A percentile compares a stretch with the other conserved stretches of the same genome.
These are phyloP conservation scores for Solanum chmielewskii DNA, from an alignment of 257 asterid species.

Conservation along the genomic window DNA sequence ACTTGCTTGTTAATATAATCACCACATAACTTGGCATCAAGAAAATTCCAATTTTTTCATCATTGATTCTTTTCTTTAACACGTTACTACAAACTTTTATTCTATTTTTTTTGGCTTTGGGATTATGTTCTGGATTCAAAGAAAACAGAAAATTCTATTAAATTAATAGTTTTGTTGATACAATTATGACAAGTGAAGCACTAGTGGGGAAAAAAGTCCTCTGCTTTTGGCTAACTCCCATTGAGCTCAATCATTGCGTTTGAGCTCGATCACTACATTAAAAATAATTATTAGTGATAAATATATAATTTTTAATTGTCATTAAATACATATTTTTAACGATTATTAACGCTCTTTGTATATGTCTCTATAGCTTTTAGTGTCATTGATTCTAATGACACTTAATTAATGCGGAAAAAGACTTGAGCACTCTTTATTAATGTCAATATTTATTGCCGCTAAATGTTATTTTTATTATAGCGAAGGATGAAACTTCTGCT, in stretches of 20 bases:
- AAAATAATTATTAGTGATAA: too few species aligned
- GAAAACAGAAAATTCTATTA: background rate
- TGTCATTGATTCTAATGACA: too few species aligned
- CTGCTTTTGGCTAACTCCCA: background rate
- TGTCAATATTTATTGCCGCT: too few species aligned
- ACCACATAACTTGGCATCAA: background rate
- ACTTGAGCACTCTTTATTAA: too few species aligned
- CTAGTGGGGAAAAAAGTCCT: background rate
- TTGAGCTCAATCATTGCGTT: background rate
- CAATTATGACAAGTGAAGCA: background rate
- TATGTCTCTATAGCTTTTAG: accelerated
- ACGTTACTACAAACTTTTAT: background rate
- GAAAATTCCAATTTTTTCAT: background rate
- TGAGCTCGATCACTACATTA: too few species aligned
- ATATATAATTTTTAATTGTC: too few species aligned
- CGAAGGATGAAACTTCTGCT: background rate
- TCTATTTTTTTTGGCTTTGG: background rate
- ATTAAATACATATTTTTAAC: too few species aligned
- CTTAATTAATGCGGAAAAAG: accelerated
- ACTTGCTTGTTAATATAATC: background rate
- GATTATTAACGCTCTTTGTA: accelerated
- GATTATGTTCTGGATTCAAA: background rate
- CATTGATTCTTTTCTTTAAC: background rate
- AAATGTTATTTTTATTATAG: too few species aligned
- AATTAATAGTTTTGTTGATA: background rate